These are phyloP conservation scores for Alternaria infectoria DNA, from an alignment of 2,329 filamentous ascomycete genomes.

Conservation along the genomic window DNA sequence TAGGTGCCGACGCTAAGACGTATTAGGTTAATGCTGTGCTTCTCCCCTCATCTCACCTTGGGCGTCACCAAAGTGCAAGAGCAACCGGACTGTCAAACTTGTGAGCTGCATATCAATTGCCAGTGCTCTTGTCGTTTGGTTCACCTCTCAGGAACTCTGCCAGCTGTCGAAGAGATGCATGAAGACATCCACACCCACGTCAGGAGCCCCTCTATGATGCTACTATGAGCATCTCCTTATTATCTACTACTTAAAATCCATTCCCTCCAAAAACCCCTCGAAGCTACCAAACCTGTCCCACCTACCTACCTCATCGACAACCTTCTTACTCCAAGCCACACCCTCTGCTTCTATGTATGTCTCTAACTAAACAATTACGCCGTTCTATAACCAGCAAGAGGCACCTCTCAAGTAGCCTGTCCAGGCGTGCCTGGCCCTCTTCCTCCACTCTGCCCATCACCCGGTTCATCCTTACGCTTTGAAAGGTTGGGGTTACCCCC, in stretches of 20 bases:
- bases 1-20: not conserved
- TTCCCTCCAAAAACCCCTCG: not conserved
- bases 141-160: not conserved
- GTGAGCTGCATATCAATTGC: not conserved
- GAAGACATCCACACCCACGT: not conserved
- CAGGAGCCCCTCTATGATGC: not conserved
- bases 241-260: not conserved
- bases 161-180: not conserved
- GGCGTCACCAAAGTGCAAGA: not conserved
- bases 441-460: not conserved
- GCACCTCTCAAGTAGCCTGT: not conserved
- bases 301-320: not conserved
- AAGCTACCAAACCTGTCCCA: not conserved
- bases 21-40: not conserved
- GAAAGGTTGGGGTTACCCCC: no score
- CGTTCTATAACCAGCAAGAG: not conserved
- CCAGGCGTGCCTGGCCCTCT: not conserved
- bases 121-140: not conserved
- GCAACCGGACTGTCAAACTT: not conserved
- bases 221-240: not conserved
- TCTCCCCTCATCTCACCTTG: not conserved
- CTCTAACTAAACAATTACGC: not conserved
- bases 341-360: not conserved
- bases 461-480: not conserved
- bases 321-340: constrained; percentile 13